Evolutionary conservation across 768 basidiomycete genomes (phyloP).

Genomic region (Termitomyces heimii): DNA sequence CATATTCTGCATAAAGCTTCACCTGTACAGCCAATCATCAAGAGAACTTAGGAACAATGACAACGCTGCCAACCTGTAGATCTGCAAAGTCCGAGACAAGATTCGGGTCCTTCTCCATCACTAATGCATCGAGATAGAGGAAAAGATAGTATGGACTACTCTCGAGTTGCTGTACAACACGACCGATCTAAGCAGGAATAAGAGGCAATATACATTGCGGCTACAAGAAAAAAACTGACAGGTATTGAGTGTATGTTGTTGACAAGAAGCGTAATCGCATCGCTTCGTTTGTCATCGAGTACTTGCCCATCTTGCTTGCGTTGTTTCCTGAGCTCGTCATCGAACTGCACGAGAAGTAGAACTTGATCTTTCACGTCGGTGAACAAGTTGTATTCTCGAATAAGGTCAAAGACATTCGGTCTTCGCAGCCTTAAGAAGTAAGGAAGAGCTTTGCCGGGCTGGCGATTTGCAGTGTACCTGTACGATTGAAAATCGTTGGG

Average conservation of each 20-base stretch:
- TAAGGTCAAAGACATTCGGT: constrained; percentile 91
- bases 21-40: constrained; percentile 33
- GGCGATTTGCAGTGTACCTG: constrained; percentile 82
- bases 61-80: constrained; percentile 46
- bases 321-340: constrained; percentile 75
- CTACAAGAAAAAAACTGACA: constrained; percentile 33
- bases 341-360: constrained; percentile 88
- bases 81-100: constrained; percentile 80
- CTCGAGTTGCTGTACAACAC: constrained; percentile 85
- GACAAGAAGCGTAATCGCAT: constrained; percentile 83
- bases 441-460: constrained; percentile 91
- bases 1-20: constrained; percentile 88
- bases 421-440: constrained; percentile 83
- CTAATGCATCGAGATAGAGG: constrained; percentile 84
- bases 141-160: constrained; percentile 78
- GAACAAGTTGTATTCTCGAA: constrained; percentile 89
- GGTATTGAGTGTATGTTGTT: constrained; percentile 96
- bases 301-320: constrained; percentile 37
- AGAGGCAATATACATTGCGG: background rate
- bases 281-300: constrained; percentile 44
- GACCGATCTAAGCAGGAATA: constrained; percentile 52
- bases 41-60: background rate
- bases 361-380: constrained; percentile 94
- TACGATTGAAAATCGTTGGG: background rate
- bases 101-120: constrained; percentile 77